These are phyloP conservation scores for Apiotrichum gracile DNA, from an alignment of 1,284 basidiomycete genomes.

Conservation along the genomic window DNA sequence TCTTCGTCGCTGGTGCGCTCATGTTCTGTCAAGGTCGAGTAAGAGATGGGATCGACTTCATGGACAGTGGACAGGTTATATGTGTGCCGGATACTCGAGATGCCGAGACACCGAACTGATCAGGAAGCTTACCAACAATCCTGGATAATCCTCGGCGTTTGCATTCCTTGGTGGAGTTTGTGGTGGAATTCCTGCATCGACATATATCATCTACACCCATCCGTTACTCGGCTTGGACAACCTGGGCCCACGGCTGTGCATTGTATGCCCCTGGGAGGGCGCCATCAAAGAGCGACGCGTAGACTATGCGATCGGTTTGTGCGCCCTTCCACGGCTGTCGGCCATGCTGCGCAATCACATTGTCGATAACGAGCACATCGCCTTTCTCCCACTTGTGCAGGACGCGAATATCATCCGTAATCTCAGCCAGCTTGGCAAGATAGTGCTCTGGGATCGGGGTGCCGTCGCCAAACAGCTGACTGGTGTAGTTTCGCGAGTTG, in stretches of 20 bases:
- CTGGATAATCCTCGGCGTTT: no score
- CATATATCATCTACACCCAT: no score
- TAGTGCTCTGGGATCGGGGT: conserved; percentile 11
- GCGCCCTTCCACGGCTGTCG: conserved; percentile 11
- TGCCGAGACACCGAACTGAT: no score
- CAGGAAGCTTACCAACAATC: no score
- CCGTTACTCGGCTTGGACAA: conserved; percentile 1
- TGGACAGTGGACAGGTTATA: no score
- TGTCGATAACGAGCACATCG: conserved; percentile 15
- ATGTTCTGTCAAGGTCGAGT: no score
- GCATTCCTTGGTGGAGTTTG: no score
- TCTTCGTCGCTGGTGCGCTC: no score
- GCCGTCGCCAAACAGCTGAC: conserved; percentile 13
- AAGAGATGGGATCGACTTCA: no score
- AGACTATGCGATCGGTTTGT: conserved; percentile 9
- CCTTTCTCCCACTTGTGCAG: conserved; percentile 14
- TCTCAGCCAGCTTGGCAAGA: conserved; percentile 10
- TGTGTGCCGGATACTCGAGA: no score
- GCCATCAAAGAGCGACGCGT: conserved; percentile 9
- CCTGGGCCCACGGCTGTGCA: conserved; percentile 6
- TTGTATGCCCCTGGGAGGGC: conserved; percentile 5
- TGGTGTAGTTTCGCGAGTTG: background rate
- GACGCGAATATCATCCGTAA: conserved; percentile 14
- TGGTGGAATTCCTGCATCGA: no score
- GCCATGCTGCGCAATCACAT: conserved; percentile 13